phyloP scores from a whole-genome alignment of 1,284 basidiomycete genomes.

The Lignosus rhinocerotis region DNA sequence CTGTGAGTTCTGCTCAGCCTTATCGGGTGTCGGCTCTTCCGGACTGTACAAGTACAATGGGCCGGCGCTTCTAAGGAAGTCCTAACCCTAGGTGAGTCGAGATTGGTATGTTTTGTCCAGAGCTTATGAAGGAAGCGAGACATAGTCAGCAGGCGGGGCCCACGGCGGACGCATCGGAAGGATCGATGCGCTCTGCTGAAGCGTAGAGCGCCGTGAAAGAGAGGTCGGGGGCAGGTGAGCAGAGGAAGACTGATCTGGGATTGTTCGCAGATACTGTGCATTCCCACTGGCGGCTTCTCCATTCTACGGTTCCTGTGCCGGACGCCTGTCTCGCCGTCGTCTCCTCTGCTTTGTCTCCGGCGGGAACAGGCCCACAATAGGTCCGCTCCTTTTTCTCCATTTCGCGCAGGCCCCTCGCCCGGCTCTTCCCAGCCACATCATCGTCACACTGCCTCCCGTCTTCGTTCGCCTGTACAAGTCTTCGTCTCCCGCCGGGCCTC shows the following conservation, averaged over 20 bases:
- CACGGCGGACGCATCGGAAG: constrained; percentile 13
- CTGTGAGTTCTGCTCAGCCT: constrained; percentile 2
- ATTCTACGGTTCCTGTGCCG: constrained; percentile 27
- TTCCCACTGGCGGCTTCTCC: constrained; percentile 25
- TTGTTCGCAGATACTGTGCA: constrained; percentile 16
- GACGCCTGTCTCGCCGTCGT: constrained; percentile 9
- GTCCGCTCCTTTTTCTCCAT: constrained; percentile 22
- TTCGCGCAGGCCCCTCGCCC: constrained; percentile 8
- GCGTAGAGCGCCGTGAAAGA: constrained; percentile 4
- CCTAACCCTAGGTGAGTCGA: constrained; percentile 15
- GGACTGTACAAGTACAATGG: constrained; percentile 18
- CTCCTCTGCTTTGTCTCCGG: constrained; percentile 24
- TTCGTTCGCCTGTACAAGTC: constrained; percentile 12
- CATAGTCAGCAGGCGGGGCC: constrained; percentile 16
- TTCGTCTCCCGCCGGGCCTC: constrained; percentile 15
- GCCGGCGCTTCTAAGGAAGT: constrained; percentile 9
- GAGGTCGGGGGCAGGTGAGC: constrained; percentile 18
- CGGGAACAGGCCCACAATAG: constrained; percentile 20
- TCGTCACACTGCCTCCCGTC: constrained; percentile 23
- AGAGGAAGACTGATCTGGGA: constrained; percentile 19
- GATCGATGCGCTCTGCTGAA: constrained; percentile 15
- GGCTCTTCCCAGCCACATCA: constrained; percentile 19
- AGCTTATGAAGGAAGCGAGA: not conserved
- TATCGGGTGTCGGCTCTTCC: constrained; percentile 13
- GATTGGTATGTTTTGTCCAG: constrained; percentile 22